phyloP scores from a whole-genome alignment of 768 basidiomycete species.

The Mrakia frigida region DNA sequence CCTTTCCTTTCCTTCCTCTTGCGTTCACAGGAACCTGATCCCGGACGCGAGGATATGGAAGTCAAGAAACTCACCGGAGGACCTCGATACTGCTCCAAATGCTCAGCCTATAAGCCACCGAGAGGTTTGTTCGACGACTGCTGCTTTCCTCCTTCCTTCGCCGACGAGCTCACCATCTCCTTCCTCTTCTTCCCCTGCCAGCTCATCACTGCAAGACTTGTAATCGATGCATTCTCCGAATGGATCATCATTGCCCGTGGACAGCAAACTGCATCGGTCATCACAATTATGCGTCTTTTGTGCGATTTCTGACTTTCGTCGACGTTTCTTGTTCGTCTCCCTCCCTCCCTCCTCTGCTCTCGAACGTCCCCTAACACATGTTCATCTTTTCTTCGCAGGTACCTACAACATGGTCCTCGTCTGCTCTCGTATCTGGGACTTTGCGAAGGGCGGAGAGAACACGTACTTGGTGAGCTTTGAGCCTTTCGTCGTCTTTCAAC shows the following conservation, averaged over 20 bases:
- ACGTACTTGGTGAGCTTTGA: constrained; percentile 15
- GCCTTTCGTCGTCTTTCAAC: not conserved
- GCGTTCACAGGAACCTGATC: constrained; percentile 66
- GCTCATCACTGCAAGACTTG: constrained; percentile 92
- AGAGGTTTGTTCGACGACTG: constrained; percentile 45
- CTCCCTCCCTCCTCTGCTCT: not conserved
- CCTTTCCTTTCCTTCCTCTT: not conserved
- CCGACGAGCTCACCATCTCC: not conserved
- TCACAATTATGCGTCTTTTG: constrained; percentile 68
- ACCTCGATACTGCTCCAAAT: constrained; percentile 81
- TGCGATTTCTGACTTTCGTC: constrained; percentile 88
- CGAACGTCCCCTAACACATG: not conserved
- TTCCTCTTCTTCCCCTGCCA: constrained; percentile 27
- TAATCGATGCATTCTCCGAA: constrained; percentile 76
- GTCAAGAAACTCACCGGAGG: constrained; percentile 80
- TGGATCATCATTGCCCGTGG: constrained; percentile 58
- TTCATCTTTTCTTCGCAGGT: not conserved
- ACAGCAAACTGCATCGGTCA: constrained; percentile 80
- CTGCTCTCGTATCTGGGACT: constrained; percentile 21
- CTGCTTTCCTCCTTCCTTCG: constrained; percentile 28
- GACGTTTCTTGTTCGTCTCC: constrained; percentile 63
- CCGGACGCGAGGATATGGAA: constrained; percentile 67
- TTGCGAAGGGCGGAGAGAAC: constrained; percentile 23
- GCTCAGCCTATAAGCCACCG: constrained; percentile 77
- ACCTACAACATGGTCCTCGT: constrained; percentile 17